These are phyloP conservation scores for Pestalotiopsis sp. DNA, from an alignment of 2,329 filamentous ascomycete species.

Conservation along the genomic window DNA sequence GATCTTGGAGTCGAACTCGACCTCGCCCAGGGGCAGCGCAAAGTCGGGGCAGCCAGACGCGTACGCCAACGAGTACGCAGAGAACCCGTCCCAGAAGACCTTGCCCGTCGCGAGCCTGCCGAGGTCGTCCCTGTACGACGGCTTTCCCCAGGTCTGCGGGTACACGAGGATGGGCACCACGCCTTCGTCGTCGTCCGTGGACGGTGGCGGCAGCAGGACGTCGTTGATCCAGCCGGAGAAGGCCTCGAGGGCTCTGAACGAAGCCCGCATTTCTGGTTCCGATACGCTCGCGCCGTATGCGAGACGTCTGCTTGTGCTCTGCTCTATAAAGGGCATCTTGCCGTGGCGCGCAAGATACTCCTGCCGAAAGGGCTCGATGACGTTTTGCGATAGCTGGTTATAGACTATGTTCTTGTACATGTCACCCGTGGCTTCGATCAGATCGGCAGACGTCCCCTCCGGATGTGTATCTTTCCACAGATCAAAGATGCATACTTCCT, in stretches of 20 bases:
- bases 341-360: conserved; percentile 13
- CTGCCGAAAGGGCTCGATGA: conserved; percentile 14
- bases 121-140: conserved; percentile 19
- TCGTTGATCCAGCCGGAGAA: conserved; percentile 19
- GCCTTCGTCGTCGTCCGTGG: not conserved
- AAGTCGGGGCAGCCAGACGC: conserved; percentile 22
- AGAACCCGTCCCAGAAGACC: conserved; percentile 22
- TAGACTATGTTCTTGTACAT: conserved; percentile 22
- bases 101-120: conserved; percentile 1
- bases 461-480: conserved; percentile 19
- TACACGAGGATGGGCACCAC: conserved; percentile 20
- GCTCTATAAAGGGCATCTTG: conserved; percentile 19
- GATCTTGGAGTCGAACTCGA: conserved; percentile 16
- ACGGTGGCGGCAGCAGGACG: conserved; percentile 15
- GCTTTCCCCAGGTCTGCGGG: conserved; percentile 19
- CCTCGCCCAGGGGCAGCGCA: conserved; percentile 20
- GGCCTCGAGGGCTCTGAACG: conserved; percentile 7
- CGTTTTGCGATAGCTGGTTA: conserved; percentile 9
- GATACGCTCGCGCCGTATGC: conserved; percentile 17
- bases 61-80: conserved; percentile 21
- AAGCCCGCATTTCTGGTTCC: conserved; percentile 1
- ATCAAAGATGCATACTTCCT: conserved; percentile 17
- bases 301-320: conserved; percentile 16
- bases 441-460: conserved; percentile 5
- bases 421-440: conserved; percentile 15